Percentiles rank a stretch among this genome's conserved stretches.
Conservation (phyloP, 2,329 filamentous ascomycete genomes). For the Fusarium pseudonygamai region DNA sequence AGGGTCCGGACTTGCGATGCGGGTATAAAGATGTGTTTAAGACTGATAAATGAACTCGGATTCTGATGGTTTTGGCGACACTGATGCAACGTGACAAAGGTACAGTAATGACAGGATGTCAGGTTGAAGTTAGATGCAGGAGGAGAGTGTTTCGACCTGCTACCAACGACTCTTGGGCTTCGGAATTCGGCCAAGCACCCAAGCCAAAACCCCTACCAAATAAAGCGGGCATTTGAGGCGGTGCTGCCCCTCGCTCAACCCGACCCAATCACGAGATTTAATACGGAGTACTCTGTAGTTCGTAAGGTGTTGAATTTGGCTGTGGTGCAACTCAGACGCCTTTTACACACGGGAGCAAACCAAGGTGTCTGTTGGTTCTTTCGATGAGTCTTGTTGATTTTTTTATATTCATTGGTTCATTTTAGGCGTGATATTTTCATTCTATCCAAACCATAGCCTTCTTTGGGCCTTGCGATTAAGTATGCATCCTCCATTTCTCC, state of each 20-base stretch:
- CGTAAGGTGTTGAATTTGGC: neutral
- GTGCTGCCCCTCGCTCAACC: constrained; percentile 34
- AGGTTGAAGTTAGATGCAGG: constrained; percentile 10
- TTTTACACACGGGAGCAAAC: neutral
- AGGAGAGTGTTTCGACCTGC: constrained; percentile 20
- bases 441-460: constrained; percentile 18
- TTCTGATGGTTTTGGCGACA: neutral
- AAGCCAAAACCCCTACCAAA: constrained; percentile 20
- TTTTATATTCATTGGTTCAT: constrained; percentile 13
- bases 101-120: constrained; percentile 13
- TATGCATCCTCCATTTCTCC: constrained; percentile 13
- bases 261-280: constrained; percentile 31
- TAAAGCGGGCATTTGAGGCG: constrained; percentile 40
- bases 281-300: neutral
- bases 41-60: neutral
- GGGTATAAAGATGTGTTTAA: neutral
- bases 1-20: neutral
- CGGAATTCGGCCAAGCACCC: constrained; percentile 2
- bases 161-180: constrained; percentile 1
- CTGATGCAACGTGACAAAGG: constrained; percentile 2
- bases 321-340: constrained; percentile 8
- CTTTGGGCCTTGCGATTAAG: constrained; percentile 25
- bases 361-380: neutral
- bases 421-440: constrained; percentile 15
- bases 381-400: neutral